phyloP scores from a whole-genome alignment of 371 early-diverging fungal genomes.

The Mucor saturninus region DNA sequence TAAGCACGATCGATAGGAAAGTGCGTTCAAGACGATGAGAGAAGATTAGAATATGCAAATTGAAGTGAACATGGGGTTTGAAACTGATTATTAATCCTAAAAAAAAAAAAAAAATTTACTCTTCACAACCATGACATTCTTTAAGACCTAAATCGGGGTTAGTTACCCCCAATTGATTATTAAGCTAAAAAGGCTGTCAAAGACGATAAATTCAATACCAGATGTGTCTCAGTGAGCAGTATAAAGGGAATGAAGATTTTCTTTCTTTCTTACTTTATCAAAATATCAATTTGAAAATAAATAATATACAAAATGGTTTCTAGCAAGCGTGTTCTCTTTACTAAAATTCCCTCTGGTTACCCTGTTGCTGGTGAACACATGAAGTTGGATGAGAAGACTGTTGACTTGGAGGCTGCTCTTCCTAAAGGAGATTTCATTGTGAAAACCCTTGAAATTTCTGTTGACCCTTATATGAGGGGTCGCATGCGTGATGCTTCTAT shows the following conservation, averaged over 20 bases:
- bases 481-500: slow-evolving; percentile 60
- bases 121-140: too few relatives aligned
- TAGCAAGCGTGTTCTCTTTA: slow-evolving; percentile 45
- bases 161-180: too few relatives aligned
- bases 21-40: too few relatives aligned
- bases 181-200: too few relatives aligned
- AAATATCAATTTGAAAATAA: background rate
- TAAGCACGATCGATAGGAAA: too few relatives aligned
- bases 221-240: too few relatives aligned
- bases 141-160: too few relatives aligned
- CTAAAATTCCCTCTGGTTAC: slow-evolving; percentile 44
- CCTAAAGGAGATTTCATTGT: slow-evolving; percentile 61
- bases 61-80: too few relatives aligned
- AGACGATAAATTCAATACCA: too few relatives aligned
- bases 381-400: slow-evolving; percentile 45
- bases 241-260: background rate
- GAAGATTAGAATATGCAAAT: too few relatives aligned
- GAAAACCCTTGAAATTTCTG: slow-evolving; percentile 49
- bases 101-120: too few relatives aligned
- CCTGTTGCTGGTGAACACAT: slow-evolving; percentile 56
- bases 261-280: background rate
- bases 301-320: slow-evolving; percentile 21
- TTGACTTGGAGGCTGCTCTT: slow-evolving; percentile 53
- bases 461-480: slow-evolving; percentile 65
- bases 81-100: too few relatives aligned